Evolutionary conservation across 1,284 basidiomycete species (phyloP).

Genomic region (Anthracocystis setariae): DNA sequence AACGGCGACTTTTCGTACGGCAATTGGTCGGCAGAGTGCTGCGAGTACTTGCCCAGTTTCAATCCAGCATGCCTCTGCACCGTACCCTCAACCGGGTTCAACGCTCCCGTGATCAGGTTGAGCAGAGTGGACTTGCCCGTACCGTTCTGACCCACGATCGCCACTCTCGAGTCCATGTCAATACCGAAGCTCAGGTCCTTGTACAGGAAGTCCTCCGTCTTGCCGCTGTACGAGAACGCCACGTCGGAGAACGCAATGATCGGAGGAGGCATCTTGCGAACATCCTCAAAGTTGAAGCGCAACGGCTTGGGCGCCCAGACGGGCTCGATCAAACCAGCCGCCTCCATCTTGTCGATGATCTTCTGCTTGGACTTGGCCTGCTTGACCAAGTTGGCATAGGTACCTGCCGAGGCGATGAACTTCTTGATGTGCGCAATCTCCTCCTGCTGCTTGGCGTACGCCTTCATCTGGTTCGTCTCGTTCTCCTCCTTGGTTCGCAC

Average conservation of each 20-base stretch:
- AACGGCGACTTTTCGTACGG: slow-evolving; percentile 92
- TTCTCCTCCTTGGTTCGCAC: slow-evolving; percentile 96
- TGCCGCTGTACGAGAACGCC: slow-evolving; percentile 91
- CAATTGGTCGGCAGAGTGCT: slow-evolving; percentile 97
- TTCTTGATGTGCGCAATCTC: slow-evolving; percentile 98
- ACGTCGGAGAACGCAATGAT: slow-evolving; percentile 96
- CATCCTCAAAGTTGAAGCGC: slow-evolving; percentile 95
- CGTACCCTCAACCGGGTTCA: slow-evolving; percentile 85
- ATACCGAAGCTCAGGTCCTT: slow-evolving; percentile 85
- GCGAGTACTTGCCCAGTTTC: slow-evolving; percentile 91
- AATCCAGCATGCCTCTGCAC: slow-evolving; percentile 87
- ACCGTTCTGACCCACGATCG: slow-evolving; percentile 98
- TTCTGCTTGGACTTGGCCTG: slow-evolving; percentile 99
- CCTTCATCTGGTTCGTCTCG: slow-evolving; percentile 99
- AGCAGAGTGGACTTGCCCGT: slow-evolving; percentile 97
- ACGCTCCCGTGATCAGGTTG: slow-evolving; percentile 86
- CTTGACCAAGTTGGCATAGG: slow-evolving; percentile 96
- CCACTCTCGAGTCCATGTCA: slow-evolving; percentile 89
- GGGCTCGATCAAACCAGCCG: slow-evolving; percentile 94
- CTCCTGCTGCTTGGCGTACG: slow-evolving; percentile 96
- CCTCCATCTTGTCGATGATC: slow-evolving; percentile 99
- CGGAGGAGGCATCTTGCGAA: slow-evolving; percentile 91
- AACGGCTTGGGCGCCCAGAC: slow-evolving; percentile 79
- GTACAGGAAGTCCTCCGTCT: slow-evolving; percentile 86
- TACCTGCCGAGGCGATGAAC: slow-evolving; percentile 96